Evolutionary conservation across 345 rosid species (phyloP), one percentile per base, ranked within the genome.

Genomic region (Salix viminalis): DNA sequence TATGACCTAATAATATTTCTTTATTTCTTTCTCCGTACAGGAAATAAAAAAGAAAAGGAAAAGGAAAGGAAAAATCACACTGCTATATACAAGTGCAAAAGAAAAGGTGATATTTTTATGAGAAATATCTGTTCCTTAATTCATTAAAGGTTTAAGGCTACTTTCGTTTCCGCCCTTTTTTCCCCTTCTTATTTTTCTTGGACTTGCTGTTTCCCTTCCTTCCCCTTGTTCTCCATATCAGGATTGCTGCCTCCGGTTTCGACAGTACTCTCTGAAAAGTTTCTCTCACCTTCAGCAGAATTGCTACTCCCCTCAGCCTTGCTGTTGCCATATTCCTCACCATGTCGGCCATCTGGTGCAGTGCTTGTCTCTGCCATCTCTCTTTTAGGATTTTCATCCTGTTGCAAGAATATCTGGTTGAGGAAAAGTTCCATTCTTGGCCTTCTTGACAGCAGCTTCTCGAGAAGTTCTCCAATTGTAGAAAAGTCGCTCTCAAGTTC

Each of bases 361-460:
- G 8, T 50, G 41, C 23, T 65, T 15, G 23, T 68, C 64, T 77
- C 72, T 4, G 60, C 64, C 42, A 50, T 56, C 18, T 72, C 69
- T 10, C 34, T 39, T 54, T 7, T 15, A 41, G 4, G 58, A 2
- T 24, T 71, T 52, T 24, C 42, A 42, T 65, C 68, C 9, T 74
- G 58, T 39, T 77, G 72, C 61, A 69, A 30, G 52, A 30, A 36
- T 26, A 71, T 37, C 36, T 78, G 76, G 67, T 36, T 26, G 61
- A 80, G 36, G 12, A 73, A 65, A n/a, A 71, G 50, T 52, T 80
- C 76, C 26, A 76, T 7, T 42, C 24, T 42, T 24, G 75, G 42
- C 71, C 72, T 78, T 68, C 75, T 72, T 65, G 75, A 61, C 46
- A 60, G 77, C 62, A 80, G 7, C 73, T 65, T 70, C 46, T 52